Conservation (phyloP, 371 early-diverging fungal genomes). For the Apophysomyces trapeziformis region DNA sequence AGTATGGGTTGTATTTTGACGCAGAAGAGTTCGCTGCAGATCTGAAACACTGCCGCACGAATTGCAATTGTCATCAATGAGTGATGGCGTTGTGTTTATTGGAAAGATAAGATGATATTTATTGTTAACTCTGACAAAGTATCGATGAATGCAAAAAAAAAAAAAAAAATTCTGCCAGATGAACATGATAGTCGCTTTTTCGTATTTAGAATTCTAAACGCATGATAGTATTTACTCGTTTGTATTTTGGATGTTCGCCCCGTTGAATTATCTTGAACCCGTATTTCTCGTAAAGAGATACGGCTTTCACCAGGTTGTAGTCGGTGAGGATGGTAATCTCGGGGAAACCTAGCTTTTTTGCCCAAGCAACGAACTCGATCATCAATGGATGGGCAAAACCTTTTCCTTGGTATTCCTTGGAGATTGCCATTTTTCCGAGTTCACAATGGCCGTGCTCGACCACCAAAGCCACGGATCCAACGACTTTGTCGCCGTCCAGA, state of each 20-base stretch:
- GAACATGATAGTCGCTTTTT: too few species aligned
- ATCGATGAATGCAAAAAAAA: too few species aligned
- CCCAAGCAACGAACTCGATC: slow-evolving; percentile 24
- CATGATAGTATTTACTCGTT: slow-evolving; percentile 12
- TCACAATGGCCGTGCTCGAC: slow-evolving; percentile 24
- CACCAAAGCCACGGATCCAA: slow-evolving; percentile 24
- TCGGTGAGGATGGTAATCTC: slow-evolving; percentile 12
- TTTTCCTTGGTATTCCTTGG: slow-evolving; percentile 22
- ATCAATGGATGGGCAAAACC: slow-evolving; percentile 30
- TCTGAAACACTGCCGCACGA: too few species aligned
- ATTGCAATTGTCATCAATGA: too few species aligned
- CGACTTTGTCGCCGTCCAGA: slow-evolving; percentile 7
- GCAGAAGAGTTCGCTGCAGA: too few species aligned
- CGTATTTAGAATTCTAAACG: not conserved
- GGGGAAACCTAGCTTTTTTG: slow-evolving; percentile 12
- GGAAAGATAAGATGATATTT: too few species aligned
- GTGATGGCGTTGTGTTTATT: too few species aligned
- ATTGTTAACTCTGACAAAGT: too few species aligned
- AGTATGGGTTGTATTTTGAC: too few species aligned
- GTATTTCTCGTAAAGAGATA: slow-evolving; percentile 11
- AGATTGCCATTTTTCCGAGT: slow-evolving; percentile 26
- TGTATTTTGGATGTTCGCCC: slow-evolving; percentile 13
- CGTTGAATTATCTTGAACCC: slow-evolving; percentile 14
- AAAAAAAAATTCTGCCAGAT: too few species aligned
- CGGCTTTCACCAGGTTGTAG: slow-evolving; percentile 3